These are phyloP conservation scores for Dryas octopetala DNA, from an alignment of 306 rosid genomes.

Conservation along the genomic window DNA sequence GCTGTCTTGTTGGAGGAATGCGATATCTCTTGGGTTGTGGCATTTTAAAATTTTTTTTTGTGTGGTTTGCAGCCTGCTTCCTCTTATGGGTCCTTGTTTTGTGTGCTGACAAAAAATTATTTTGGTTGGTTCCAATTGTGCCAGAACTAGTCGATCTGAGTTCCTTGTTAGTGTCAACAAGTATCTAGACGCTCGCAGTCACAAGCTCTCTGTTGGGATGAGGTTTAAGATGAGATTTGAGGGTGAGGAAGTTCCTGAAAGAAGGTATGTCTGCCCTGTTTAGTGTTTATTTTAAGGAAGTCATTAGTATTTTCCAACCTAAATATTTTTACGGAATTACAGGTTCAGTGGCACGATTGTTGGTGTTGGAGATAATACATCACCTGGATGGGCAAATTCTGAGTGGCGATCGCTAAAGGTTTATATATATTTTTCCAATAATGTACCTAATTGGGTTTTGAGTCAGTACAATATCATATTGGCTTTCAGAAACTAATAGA, in stretches of 20 bases:
- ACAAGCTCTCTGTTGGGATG: slow-evolving; percentile 94
- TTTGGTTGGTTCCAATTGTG: slow-evolving; percentile 30
- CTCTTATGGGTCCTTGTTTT: neutral
- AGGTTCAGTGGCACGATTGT: slow-evolving; percentile 99
- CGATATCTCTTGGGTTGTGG: neutral
- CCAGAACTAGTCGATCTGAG: slow-evolving; percentile 93
- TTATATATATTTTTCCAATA: slow-evolving; percentile 10
- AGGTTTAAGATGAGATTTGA: slow-evolving; percentile 98
- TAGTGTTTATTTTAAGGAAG: neutral
- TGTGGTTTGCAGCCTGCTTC: neutral
- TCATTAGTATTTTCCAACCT: slow-evolving; percentile 6
- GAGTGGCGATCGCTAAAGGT: slow-evolving; percentile 98
- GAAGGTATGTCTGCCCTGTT: slow-evolving; percentile 57
- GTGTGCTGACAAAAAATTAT: neutral
- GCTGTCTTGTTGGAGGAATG: neutral
- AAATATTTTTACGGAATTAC: slow-evolving; percentile 28
- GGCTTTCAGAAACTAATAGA: neutral
- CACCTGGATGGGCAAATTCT: slow-evolving; percentile 83
- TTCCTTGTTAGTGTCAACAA: slow-evolving; percentile 89
- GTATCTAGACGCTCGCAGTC: slow-evolving; percentile 87
- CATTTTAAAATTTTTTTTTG: neutral
- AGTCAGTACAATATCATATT: slow-evolving; percentile 7
- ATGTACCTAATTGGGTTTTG: slow-evolving; percentile 8
- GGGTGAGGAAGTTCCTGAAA: slow-evolving; percentile 98
- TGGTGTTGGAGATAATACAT: slow-evolving; percentile 76